These are phyloP conservation scores for Nakataea oryzae DNA, from an alignment of 2,329 filamentous ascomycete genomes.

Conservation along the genomic window DNA sequence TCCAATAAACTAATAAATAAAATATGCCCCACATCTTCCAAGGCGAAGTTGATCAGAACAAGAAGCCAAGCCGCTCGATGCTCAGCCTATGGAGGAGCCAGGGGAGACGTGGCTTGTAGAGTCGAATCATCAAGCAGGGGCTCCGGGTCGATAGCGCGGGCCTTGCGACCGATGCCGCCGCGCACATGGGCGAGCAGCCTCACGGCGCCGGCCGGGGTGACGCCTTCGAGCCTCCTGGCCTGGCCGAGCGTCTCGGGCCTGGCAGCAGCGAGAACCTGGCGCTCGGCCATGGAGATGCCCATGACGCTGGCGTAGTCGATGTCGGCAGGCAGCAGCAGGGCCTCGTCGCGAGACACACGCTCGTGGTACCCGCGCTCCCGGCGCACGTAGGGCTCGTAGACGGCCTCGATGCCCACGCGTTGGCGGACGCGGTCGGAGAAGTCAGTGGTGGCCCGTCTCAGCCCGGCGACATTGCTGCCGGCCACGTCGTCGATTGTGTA, in stretches of 20 bases:
- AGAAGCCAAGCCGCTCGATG: no score
- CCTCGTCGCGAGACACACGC: slow-evolving; percentile 67
- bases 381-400: slow-evolving; percentile 78
- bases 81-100: background rate
- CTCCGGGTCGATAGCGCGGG: background rate
- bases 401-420: slow-evolving; percentile 70
- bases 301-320: slow-evolving; percentile 66
- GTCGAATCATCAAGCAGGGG: background rate
- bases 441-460: slow-evolving; percentile 24
- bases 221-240: slow-evolving; percentile 76
- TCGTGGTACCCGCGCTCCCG: slow-evolving; percentile 58
- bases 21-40: no score
- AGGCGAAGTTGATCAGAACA: no score
- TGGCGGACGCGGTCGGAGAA: slow-evolving; percentile 41
- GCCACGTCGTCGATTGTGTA: slow-evolving; percentile 26
- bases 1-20: no score
- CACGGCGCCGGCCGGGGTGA: slow-evolving; percentile 50
- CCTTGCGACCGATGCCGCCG: slow-evolving; percentile 14
- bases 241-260: slow-evolving; percentile 80
- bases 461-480: slow-evolving; percentile 46
- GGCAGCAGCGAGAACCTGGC: slow-evolving; percentile 55
- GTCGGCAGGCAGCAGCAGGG: slow-evolving; percentile 57
- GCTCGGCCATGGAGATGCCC: slow-evolving; percentile 74
- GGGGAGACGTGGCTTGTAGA: background rate
- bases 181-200: slow-evolving; percentile 54